These are phyloP conservation scores for Grosmannia serpens DNA, from an alignment of 2,329 filamentous ascomycete genomes.

Conservation along the genomic window DNA sequence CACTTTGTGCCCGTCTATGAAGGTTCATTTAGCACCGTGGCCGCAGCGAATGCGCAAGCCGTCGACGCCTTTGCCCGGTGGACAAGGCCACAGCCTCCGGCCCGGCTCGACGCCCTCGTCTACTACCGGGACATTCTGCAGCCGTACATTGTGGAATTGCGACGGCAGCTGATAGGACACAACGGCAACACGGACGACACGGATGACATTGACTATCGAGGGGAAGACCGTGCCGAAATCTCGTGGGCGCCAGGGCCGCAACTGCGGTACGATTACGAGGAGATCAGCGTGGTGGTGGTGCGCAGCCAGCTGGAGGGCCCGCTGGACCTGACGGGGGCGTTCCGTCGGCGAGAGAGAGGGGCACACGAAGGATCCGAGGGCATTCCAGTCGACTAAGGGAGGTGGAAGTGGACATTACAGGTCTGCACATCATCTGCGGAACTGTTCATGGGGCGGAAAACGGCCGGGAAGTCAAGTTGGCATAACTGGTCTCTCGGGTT, in stretches of 20 bases:
- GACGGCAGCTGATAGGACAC: background rate
- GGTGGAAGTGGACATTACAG: background rate
- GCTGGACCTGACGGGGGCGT: conserved; percentile 9
- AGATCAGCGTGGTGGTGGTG: conserved; percentile 21
- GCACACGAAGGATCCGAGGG: background rate
- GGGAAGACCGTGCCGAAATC: conserved; percentile 1
- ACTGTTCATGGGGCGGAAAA: background rate
- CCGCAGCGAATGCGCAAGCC: conserved; percentile 5
- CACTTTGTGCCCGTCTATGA: conserved; percentile 3
- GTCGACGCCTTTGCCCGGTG: conserved; percentile 2
- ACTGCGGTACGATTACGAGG: conserved; percentile 20
- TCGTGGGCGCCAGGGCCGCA: conserved; percentile 8
- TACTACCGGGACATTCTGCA: conserved; percentile 5
- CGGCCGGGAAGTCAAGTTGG: background rate
- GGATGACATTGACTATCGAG: background rate
- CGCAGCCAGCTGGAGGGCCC: conserved; percentile 16
- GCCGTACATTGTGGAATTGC: conserved; percentile 1
- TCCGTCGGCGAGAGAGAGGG: background rate
- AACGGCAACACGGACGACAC: background rate
- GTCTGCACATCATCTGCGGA: background rate
- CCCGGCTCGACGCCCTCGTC: conserved; percentile 2
- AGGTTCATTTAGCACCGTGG: conserved; percentile 8
- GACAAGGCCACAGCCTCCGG: conserved; percentile 3
- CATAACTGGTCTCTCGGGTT: background rate
- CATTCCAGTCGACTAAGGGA: background rate